Base-by-base conservation (phyloP, 208 protist genomes). In the Leishmania tropica region DNA sequence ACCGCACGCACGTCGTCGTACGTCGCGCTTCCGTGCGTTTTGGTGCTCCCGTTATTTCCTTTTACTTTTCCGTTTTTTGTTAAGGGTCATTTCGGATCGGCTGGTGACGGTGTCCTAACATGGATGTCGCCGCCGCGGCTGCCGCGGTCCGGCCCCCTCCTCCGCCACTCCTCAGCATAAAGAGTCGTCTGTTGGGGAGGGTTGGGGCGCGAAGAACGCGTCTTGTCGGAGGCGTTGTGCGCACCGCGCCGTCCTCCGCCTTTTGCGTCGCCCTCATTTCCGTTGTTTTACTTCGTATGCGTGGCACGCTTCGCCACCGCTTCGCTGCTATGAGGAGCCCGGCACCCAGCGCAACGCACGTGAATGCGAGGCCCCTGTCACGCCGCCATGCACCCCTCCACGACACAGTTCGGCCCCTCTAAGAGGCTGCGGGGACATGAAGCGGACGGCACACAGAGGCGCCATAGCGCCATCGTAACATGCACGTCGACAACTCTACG, bases 401-500 rank as follows among this genome's bases (percentile, higher is more conserved):
- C 37, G 37, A 48, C 19, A 73, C 40, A 51, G 35, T 15, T 48
- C 17, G 24, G 28, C 42, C 37, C 70, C 70, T 45, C 28, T 54
- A 74, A 35, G 45, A 45, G 13, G 70, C 13, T 74, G 70, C 51
- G 28, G 45, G n/a, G 24, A 31, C 73, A 35, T n/a, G 56, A 53
- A 60, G 78, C 51, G 51, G 21, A 80, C 73, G 56, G 73, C 71
- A 73, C 60, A 77, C 40, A 73, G n/a, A 31, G 8, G 62, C 40
- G 74, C 6, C 3, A 28, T 54, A 48, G 54, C 21, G 51, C 17
- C 48, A 76, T 76, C 28, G 10, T 8, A 53, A 11, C 35, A 40
- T n/a, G 47, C 47, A 21, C 42, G 37, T 31, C 77, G 5, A 13
- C 37, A 19, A 60, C 85, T 94, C 88, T 97, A 97, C 58, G 95